Conservation (phyloP, 345 rosid species). For the Populus deltoides region DNA sequence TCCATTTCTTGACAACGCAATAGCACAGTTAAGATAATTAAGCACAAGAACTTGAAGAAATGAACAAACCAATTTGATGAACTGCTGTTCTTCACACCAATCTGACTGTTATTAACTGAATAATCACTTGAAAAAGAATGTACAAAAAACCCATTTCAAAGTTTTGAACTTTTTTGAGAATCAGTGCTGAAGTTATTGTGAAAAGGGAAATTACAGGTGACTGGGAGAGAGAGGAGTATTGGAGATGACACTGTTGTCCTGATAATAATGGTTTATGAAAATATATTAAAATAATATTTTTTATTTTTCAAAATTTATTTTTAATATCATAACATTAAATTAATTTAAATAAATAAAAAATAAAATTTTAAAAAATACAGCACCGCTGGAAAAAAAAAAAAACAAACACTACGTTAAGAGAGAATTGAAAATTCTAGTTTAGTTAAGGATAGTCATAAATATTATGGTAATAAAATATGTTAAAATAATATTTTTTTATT, state of each 20-base stretch:
- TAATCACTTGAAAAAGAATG: slow-evolving; percentile 26
- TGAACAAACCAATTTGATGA: slow-evolving; percentile 31
- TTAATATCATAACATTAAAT: no score
- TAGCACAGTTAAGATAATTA: neutral
- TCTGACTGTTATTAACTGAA: slow-evolving; percentile 11
- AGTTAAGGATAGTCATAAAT: no score
- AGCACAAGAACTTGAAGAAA: neutral
- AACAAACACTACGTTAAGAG: no score
- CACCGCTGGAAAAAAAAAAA: no score
- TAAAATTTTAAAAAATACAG: no score
- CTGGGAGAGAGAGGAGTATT: neutral
- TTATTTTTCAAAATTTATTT: no score
- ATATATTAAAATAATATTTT: no score
- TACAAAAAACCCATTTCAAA: slow-evolving; percentile 19
- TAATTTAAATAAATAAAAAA: no score
- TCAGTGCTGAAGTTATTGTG: slow-evolving; percentile 7
- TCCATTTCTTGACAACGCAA: neutral
- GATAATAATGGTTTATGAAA: no score
- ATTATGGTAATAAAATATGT: no score
- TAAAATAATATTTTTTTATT: no score
- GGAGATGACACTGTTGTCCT: neutral
- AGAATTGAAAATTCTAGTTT: no score
- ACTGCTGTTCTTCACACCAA: slow-evolving; percentile 9
- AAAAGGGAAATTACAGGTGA: slow-evolving; percentile 13
- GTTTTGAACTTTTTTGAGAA: slow-evolving; percentile 9